phyloP scores from a whole-genome alignment of 805 yeast genomes.

The Wickerhamomyces subpelliculosus region DNA sequence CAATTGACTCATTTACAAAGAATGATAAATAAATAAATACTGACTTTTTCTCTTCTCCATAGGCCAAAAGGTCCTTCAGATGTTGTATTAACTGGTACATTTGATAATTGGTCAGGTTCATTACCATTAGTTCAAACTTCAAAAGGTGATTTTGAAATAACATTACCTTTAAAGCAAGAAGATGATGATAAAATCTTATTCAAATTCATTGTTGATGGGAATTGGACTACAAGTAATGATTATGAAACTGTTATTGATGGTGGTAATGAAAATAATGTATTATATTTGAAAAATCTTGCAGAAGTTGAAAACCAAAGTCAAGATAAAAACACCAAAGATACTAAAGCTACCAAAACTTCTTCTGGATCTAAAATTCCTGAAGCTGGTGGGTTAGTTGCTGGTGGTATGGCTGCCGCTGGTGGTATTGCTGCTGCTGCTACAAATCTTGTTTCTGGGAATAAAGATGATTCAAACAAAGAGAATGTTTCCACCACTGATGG shows the following conservation, averaged over 20 bases:
- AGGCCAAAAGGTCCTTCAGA: conserved; percentile 47
- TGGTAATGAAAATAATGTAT: conserved; percentile 31
- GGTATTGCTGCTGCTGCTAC: conserved; percentile 18
- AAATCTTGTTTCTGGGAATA: conserved; percentile 10
- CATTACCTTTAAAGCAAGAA: conserved; percentile 42
- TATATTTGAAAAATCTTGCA: conserved; percentile 19
- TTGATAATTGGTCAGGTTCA: conserved; percentile 60
- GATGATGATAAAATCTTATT: conserved; percentile 34
- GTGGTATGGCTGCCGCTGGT: conserved; percentile 3
- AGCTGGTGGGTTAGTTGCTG: conserved; percentile 35
- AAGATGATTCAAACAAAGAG: not conserved
- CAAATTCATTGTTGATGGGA: conserved; percentile 65
- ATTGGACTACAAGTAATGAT: conserved; percentile 42
- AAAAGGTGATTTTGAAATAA: conserved; percentile 53
- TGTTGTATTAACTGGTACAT: conserved; percentile 65
- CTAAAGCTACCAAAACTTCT: too few species aligned
- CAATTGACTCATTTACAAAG: not conserved
- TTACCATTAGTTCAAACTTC: conserved; percentile 53
- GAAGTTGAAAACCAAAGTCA: conserved; percentile 5
- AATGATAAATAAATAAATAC: too few species aligned
- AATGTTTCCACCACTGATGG: conserved; percentile 26
- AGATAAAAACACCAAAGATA: too few species aligned
- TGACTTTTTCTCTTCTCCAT: not conserved
- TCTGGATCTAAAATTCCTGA: conserved; percentile 31
- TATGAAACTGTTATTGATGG: conserved; percentile 39